Percentiles rank a stretch among this genome's conserved stretches.
Evolutionary conservation across 306 rosid species (phyloP).

Genomic region (Gastrolobium bilobum): DNA sequence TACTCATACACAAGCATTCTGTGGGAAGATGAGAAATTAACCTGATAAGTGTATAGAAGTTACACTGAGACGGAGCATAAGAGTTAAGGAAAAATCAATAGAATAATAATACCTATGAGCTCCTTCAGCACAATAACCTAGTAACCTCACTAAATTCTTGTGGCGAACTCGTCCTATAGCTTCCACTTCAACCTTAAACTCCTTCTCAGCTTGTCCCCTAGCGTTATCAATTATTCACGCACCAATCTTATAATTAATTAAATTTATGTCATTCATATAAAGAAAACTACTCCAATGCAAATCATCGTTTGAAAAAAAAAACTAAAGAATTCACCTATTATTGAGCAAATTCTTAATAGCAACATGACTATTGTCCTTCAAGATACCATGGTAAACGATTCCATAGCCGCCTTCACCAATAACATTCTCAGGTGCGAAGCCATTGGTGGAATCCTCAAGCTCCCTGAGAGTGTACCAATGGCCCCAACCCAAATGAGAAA

Average conservation of each 20-base stretch:
- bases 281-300: neutral
- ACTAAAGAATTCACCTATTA: slow-evolving; percentile 57
- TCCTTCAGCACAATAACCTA: slow-evolving; percentile 96
- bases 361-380: slow-evolving; percentile 71
- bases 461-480: slow-evolving; percentile 94
- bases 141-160: slow-evolving; percentile 85
- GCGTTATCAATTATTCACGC: slow-evolving; percentile 17
- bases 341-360: slow-evolving; percentile 91
- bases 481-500: slow-evolving; percentile 97
- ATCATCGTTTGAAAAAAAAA: neutral
- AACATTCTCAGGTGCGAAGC: slow-evolving; percentile 73
- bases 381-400: slow-evolving; percentile 82
- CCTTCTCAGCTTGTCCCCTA: slow-evolving; percentile 96
- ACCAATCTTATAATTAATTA: neutral
- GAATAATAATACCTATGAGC: slow-evolving; percentile 72
- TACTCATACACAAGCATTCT: slow-evolving; percentile 95
- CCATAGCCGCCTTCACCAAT: slow-evolving; percentile 96
- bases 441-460: slow-evolving; percentile 80
- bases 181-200: slow-evolving; percentile 92
- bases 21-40: slow-evolving; percentile 16
- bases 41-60: neutral
- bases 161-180: slow-evolving; percentile 94
- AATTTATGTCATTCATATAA: too few species aligned
- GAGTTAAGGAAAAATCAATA: slow-evolving; percentile 6
- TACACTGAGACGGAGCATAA: neutral